Percentiles rank a stretch among this genome's conserved stretches.
Evolutionary conservation across 1,284 basidiomycete species (phyloP).

Genomic region (Ustilago cynodontis): DNA sequence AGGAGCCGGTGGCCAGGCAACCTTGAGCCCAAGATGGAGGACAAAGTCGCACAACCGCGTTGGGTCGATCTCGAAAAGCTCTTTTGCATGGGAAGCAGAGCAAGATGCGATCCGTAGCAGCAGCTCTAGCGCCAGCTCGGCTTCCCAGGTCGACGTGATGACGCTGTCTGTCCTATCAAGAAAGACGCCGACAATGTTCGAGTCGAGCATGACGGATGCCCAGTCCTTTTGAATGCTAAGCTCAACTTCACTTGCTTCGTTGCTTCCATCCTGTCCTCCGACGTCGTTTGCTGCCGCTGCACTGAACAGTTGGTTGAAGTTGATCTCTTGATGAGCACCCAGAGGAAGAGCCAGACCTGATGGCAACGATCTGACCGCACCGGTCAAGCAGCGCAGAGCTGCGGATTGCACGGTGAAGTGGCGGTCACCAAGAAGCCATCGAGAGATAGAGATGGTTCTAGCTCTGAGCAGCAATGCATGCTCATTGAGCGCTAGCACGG

Average conservation of each 20-base stretch:
- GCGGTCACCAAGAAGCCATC: slow-evolving; percentile 58
- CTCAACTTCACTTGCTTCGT: slow-evolving; percentile 46
- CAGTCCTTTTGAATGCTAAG: slow-evolving; percentile 44
- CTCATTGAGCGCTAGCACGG: slow-evolving; percentile 21
- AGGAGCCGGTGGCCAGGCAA: slow-evolving; percentile 41
- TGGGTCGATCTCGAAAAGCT: slow-evolving; percentile 26
- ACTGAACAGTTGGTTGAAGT: slow-evolving; percentile 25
- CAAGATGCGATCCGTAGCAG: slow-evolving; percentile 43
- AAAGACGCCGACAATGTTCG: slow-evolving; percentile 30
- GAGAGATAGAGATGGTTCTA: slow-evolving; percentile 43
- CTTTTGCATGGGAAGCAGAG: slow-evolving; percentile 32
- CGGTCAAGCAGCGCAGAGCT: slow-evolving; percentile 46
- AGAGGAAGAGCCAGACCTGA: slow-evolving; percentile 12
- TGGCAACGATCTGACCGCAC: slow-evolving; percentile 40
- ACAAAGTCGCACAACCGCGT: slow-evolving; percentile 35
- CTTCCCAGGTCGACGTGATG: slow-evolving; percentile 47
- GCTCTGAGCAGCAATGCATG: slow-evolving; percentile 26
- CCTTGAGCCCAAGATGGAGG: slow-evolving; percentile 40
- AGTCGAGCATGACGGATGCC: slow-evolving; percentile 41
- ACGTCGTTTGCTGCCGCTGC: neutral
- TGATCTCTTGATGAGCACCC: slow-evolving; percentile 22
- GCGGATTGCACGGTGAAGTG: slow-evolving; percentile 58
- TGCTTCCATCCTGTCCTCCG: slow-evolving; percentile 10
- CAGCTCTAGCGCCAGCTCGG: slow-evolving; percentile 39
- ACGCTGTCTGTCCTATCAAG: slow-evolving; percentile 40